A percentile compares a stretch with the other conserved stretches of the same genome.
Evolutionary conservation across 306 rosid genomes (phyloP).

Genomic region (Cajanus cajan): DNA sequence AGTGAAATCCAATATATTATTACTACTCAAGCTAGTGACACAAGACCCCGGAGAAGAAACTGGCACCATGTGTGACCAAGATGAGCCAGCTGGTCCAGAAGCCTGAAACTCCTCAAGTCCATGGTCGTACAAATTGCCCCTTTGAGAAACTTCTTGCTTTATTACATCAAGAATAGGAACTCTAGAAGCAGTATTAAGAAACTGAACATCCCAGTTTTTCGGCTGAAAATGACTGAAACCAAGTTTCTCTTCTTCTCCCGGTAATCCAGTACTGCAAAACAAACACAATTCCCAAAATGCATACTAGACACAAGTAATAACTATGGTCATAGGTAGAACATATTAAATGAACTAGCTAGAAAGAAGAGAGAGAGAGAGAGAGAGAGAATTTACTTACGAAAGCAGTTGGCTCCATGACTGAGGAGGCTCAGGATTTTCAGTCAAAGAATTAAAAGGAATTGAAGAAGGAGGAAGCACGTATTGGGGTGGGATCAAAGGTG

Average conservation of each 20-base stretch:
- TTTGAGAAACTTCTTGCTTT: conserved; percentile 59
- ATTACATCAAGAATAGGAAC: conserved; percentile 40
- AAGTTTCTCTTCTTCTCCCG: conserved; percentile 58
- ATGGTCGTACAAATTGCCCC: conserved; percentile 43
- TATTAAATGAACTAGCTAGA: neutral
- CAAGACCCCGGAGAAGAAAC: conserved; percentile 62
- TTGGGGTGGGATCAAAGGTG: conserved; percentile 66
- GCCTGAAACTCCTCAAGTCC: conserved; percentile 43
- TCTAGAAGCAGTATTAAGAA: conserved; percentile 35
- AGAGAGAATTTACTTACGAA: conserved; percentile 48
- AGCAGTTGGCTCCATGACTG: conserved; percentile 73
- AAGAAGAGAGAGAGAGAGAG: neutral
- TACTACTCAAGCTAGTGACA: conserved; percentile 45
- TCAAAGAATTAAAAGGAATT: conserved; percentile 46
- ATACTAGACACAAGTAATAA: too few species aligned
- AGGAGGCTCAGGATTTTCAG: conserved; percentile 47
- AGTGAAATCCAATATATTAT: conserved; percentile 63
- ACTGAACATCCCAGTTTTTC: conserved; percentile 56
- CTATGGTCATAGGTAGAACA: too few species aligned
- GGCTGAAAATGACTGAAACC: conserved; percentile 45
- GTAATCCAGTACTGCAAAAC: conserved; percentile 57
- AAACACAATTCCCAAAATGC: too few species aligned
- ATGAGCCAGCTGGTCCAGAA: conserved; percentile 6
- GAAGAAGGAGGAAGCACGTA: conserved; percentile 64
- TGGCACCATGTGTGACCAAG: conserved; percentile 57